These are phyloP conservation scores for Clitopilus passeckerianus DNA, from an alignment of 768 basidiomycete genomes.

Conservation along the genomic window DNA sequence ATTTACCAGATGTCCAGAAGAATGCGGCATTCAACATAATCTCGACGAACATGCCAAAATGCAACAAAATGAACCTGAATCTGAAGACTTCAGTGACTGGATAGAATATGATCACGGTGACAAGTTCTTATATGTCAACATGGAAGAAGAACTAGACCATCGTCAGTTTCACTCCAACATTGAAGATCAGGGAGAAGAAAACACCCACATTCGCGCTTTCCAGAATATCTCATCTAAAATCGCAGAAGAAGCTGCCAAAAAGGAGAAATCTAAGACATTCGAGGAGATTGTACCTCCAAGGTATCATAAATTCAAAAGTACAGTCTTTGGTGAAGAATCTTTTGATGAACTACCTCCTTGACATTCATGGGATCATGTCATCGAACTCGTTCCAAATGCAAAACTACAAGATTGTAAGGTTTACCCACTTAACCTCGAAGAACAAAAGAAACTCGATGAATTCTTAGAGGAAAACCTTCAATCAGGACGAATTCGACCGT, in stretches of 20 bases:
- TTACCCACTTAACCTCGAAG: slow-evolving; percentile 25
- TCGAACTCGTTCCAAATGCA: slow-evolving; percentile 24
- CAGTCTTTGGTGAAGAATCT: slow-evolving; percentile 9
- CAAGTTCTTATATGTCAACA: not conserved
- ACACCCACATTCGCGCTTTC: not conserved
- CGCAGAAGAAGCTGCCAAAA: not conserved
- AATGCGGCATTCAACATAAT: not conserved
- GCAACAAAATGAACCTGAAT: slow-evolving; percentile 4
- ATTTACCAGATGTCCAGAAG: slow-evolving; percentile 8
- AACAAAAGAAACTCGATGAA: slow-evolving; percentile 20
- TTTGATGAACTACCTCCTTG: slow-evolving; percentile 21
- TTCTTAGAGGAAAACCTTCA: slow-evolving; percentile 23
- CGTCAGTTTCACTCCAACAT: not conserved
- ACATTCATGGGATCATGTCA: slow-evolving; percentile 28
- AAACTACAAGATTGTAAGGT: slow-evolving; percentile 24
- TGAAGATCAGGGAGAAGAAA: not conserved
- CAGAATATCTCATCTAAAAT: not conserved
- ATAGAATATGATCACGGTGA: not conserved
- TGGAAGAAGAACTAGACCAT: not conserved
- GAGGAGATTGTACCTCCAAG: slow-evolving; percentile 2
- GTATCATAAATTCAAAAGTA: slow-evolving; percentile 3
- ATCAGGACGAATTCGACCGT: slow-evolving; percentile 16
- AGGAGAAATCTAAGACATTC: slow-evolving; percentile 4
- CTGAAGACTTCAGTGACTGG: not conserved
- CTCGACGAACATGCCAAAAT: not conserved